Evolutionary conservation across 805 yeast species (phyloP).

Genomic region (Monosporozyma aerobia): DNA sequence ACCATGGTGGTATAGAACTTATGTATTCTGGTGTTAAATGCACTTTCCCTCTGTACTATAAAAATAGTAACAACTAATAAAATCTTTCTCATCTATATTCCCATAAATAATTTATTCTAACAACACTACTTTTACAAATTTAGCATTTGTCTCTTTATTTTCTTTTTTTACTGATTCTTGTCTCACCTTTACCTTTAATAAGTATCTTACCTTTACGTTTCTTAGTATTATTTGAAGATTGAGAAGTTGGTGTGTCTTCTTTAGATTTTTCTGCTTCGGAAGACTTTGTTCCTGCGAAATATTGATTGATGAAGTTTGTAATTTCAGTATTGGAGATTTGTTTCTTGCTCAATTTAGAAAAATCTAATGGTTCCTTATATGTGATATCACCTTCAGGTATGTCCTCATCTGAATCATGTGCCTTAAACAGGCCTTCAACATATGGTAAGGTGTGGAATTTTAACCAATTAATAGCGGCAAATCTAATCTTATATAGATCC

Average conservation of each 20-base stretch:
- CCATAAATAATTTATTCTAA: neutral
- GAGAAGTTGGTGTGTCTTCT: neutral
- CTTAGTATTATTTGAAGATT: slow-evolving; percentile 26
- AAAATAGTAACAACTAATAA: neutral
- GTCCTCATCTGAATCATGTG: slow-evolving; percentile 36
- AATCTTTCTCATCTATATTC: neutral
- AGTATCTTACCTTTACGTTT: slow-evolving; percentile 35
- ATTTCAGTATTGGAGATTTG: neutral
- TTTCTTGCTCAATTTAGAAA: slow-evolving; percentile 5
- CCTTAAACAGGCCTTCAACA: slow-evolving; percentile 37
- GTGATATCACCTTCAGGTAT: slow-evolving; percentile 45
- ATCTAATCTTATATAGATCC: slow-evolving; percentile 38
- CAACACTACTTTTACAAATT: neutral
- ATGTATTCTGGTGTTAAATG: slow-evolving; percentile 39
- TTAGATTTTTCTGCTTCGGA: neutral
- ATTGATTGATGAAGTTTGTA: neutral
- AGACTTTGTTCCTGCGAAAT: neutral
- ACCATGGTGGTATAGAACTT: slow-evolving; percentile 40
- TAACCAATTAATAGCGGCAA: slow-evolving; percentile 81
- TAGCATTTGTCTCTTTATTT: neutral
- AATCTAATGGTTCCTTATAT: slow-evolving; percentile 28
- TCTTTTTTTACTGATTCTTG: slow-evolving; percentile 35
- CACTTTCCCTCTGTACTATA: neutral
- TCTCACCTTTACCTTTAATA: slow-evolving; percentile 61
- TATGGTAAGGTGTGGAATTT: slow-evolving; percentile 67